These are phyloP conservation scores for Sphaerulina populicola DNA, from an alignment of 2,329 filamentous ascomycete genomes.

Conservation along the genomic window DNA sequence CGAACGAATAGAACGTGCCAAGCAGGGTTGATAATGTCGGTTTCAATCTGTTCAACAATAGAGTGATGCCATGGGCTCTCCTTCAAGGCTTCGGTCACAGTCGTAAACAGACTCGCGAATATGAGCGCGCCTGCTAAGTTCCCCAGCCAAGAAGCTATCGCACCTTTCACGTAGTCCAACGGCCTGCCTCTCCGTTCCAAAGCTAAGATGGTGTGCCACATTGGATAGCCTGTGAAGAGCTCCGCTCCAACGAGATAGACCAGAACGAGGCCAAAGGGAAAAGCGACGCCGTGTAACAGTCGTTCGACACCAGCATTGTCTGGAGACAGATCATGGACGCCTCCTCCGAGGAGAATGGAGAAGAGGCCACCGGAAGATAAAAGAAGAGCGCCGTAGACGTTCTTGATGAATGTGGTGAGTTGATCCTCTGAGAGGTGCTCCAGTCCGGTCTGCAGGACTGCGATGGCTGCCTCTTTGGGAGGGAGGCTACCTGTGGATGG, in stretches of 20 bases:
- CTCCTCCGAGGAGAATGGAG: constrained; percentile 19
- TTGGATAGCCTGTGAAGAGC: constrained; percentile 28
- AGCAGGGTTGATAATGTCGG: constrained; percentile 21
- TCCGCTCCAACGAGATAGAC: constrained; percentile 28
- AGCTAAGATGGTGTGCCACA: constrained; percentile 27
- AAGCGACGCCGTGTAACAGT: constrained; percentile 24
- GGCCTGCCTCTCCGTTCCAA: constrained; percentile 20
- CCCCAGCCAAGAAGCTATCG: constrained; percentile 19
- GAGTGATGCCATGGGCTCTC: constrained; percentile 20
- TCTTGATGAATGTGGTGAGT: constrained; percentile 22
- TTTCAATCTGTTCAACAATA: constrained; percentile 19
- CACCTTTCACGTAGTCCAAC: constrained; percentile 17
- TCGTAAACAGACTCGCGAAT: constrained; percentile 16
- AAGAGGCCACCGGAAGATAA: constrained; percentile 23
- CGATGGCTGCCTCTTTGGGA: constrained; percentile 20
- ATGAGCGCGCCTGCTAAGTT: constrained; percentile 23
- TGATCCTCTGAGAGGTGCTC: constrained; percentile 23
- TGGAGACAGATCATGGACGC: constrained; percentile 17
- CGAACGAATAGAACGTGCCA: constrained; percentile 27
- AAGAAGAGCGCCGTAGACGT: constrained; percentile 26
- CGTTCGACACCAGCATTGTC: constrained; percentile 21
- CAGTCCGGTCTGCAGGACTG: constrained; percentile 20
- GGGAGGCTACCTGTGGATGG: constrained; percentile 16
- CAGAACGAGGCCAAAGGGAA: constrained; percentile 26
- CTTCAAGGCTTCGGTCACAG: constrained; percentile 16